Conservation (phyloP, 352 stramenopile genomes). For the Pythium guiyangense region DNA sequence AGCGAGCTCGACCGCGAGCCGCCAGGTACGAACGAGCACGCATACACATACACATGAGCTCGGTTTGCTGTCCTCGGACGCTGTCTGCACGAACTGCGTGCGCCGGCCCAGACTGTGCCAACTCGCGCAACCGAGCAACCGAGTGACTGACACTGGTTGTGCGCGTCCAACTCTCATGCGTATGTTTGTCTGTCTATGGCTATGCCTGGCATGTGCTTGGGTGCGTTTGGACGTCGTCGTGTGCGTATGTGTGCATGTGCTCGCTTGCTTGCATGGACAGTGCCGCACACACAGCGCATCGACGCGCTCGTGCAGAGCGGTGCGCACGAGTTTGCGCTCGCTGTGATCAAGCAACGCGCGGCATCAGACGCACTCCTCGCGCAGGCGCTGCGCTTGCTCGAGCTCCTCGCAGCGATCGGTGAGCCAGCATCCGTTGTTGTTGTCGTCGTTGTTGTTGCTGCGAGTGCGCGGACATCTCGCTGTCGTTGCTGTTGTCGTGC, state of each 20-base stretch:
- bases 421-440: background rate
- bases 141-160: background rate
- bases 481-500: no score
- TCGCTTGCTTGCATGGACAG: no score
- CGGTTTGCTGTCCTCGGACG: no score
- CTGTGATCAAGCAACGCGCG: slow-evolving; percentile 25
- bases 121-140: no score
- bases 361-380: slow-evolving; percentile 20
- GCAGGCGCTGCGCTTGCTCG: slow-evolving; percentile 48
- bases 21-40: slow-evolving; percentile 13
- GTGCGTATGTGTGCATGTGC: background rate
- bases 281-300: slow-evolving; percentile 21
- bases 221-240: background rate
- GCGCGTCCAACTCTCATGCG: no score
- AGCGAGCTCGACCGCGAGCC: slow-evolving; percentile 6
- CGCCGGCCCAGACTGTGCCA: no score
- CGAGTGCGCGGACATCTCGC: no score
- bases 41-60: no score
- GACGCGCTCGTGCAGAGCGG: slow-evolving; percentile 32
- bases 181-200: no score
- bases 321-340: slow-evolving; percentile 42
- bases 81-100: background rate
- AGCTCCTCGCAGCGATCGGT: slow-evolving; percentile 45
- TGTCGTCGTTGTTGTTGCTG: no score
- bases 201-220: background rate